Base-by-base conservation (phyloP, 495 filamentous ascomycete genomes). In the Penicillium bialowiezense region DNA sequence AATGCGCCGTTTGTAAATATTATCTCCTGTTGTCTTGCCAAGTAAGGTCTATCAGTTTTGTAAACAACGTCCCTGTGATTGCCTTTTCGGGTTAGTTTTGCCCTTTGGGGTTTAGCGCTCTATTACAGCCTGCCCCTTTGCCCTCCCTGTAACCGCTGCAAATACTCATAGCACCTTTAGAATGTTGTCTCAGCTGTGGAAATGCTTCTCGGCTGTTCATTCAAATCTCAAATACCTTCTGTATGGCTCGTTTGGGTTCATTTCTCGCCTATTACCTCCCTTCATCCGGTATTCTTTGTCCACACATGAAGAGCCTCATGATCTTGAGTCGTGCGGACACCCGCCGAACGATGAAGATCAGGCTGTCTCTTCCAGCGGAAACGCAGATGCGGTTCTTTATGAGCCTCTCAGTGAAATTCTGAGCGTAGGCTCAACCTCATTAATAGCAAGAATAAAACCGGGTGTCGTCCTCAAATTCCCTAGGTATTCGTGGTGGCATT, bases 401-500 rank as follows among this genome's bases (percentile, higher is more conserved):
- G 41, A 51, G 20, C 48, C 41, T 51, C 33, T 51, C 20, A 17
- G 15, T 40, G 41, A 51, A 44, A 38, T 18, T 12, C 17, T 51
- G 33, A 35, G 29, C 32, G 15, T 44, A 39, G 41, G 48, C 2
- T 51, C 48, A 3, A 42, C 41, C 18, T 51, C 31, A 18, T 44
- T 51, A 40, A 48, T 57, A 29, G 48, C 33, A 28, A 48, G 38
- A 36, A 15, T 53, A 19, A 57, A 36, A 36, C 34, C 49, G 13
- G 42, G 42, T 36, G 15, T 52, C 34, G 29, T 52, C 24, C 19
- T 52, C 18, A 52, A 52, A 48, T 52, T 15, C 18, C 49, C 41
- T 15, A 44, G 49, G 29, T 52, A 36, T 48, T 52, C 49, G n/a
- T 52, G 43, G 49, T 44, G 40, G 40, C 7, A 44, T 52, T 49